Evolutionary conservation across 495 filamentous ascomycete species (phyloP).

Genomic region (Parachaetomium inaequale): DNA sequence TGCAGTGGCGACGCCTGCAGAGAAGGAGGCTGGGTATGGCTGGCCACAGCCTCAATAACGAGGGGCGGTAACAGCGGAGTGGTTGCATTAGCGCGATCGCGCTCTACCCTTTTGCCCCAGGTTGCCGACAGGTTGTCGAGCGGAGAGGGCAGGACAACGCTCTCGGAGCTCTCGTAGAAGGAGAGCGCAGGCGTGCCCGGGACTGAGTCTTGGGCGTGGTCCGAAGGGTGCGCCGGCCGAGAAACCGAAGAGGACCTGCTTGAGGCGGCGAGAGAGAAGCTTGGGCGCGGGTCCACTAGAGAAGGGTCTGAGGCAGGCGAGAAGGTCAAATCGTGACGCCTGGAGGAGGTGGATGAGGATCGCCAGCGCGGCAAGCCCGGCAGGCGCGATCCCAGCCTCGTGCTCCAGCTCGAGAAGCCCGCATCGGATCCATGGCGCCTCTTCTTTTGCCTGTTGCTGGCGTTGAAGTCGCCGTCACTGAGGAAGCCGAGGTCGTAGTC

Average conservation of each 20-base stretch:
- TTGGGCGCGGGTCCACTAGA: constrained; percentile 37
- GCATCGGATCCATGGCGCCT: constrained; percentile 61
- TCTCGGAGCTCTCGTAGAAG: constrained; percentile 58
- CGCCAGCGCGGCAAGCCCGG: constrained; percentile 68
- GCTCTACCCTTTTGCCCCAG: constrained; percentile 47
- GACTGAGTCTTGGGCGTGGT: constrained; percentile 52
- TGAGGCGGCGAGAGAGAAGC: constrained; percentile 51
- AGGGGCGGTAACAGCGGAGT: constrained; percentile 82
- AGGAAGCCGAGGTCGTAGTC: constrained; percentile 61
- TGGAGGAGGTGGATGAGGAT: constrained; percentile 53
- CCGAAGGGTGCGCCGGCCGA: constrained; percentile 49
- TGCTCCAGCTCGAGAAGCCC: constrained; percentile 59
- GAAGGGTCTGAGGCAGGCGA: constrained; percentile 47
- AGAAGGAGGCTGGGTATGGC: constrained; percentile 34
- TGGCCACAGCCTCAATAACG: constrained; percentile 50
- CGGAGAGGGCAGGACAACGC: constrained; percentile 39
- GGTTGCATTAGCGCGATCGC: constrained; percentile 60
- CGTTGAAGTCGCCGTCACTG: constrained; percentile 57
- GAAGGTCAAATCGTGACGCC: constrained; percentile 45
- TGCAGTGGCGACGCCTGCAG: constrained; percentile 72
- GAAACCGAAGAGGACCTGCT: constrained; percentile 68
- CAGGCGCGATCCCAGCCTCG: constrained; percentile 65
- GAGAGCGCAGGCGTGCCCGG: constrained; percentile 66
- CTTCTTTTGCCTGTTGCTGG: constrained; percentile 51
- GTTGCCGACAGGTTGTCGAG: constrained; percentile 61